Base-by-base conservation (phyloP, 768 basidiomycete genomes). In the Xerocomellus intermedius region DNA sequence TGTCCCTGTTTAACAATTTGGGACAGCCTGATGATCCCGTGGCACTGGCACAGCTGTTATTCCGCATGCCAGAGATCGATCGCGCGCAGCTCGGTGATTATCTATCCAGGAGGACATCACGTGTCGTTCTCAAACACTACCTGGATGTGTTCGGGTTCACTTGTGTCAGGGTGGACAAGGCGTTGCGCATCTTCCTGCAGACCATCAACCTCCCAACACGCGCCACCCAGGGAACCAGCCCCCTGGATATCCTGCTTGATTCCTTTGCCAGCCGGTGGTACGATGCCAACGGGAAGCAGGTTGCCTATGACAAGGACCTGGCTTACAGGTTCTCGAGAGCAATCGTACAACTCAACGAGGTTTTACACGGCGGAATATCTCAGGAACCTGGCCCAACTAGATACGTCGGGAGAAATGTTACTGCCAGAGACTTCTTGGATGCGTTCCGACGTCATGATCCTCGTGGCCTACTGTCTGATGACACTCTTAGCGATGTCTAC, bases 181-280 rank as follows among this genome's bases (percentile, higher is more conserved):
- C 94, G 10, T 76, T 99, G 51, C 85, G 96, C 50, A 82, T 87
- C 46, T 98, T 98, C 77, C 74, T 98, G 55, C 83, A 92, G 63
- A 87, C 94, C 8, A 69, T 98, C 36, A 79, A 89, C 62, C 64
- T 88, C n/a, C 83, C 86, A 8, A 64, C 74, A 28, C 77, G 80
- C 36, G 50, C 70, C 16, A 58, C 59, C 5, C 71, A 72, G 35
- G 72, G 65, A 51, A 41, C 48, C 32, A 59, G 22, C 21, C 65
- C 72, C 12, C 61, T 85, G 37, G 79, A 83, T 55, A 79, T 85
- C 61, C 75, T 97, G 2, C 78, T 98, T 30, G 85, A 91, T 63
- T 82, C 87, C 10, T 94, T 99, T 67, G 89, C 94, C 14, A 80
- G 82, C 60, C 82, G 90, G 28, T 98, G 94, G 91, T 91, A 91